A percentile compares a stretch with the other conserved stretches of the same genome.
Conservation (phyloP, 306 rosid genomes). For the Adenanthera pavonina region DNA sequence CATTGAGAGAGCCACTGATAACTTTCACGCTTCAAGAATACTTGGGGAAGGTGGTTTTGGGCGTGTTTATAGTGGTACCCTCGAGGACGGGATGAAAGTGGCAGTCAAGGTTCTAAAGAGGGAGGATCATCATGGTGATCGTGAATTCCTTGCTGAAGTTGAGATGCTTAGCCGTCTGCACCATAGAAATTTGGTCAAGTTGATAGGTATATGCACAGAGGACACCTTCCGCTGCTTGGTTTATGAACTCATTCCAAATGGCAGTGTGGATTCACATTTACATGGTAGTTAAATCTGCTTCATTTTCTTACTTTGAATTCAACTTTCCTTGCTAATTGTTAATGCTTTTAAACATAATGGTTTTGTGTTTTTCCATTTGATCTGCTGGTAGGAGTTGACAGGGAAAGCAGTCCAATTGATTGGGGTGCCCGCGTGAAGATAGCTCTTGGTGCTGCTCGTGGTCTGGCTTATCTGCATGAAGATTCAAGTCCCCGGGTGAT, state of each 20-base stretch:
- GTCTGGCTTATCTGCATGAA: conserved; percentile 92
- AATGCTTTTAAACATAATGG: conserved; percentile 30
- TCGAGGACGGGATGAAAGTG: conserved; percentile 80
- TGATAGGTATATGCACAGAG: conserved; percentile 91
- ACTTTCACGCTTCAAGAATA: conserved; percentile 68
- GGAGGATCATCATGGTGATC: conserved; percentile 96
- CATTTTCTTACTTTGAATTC: conserved; percentile 24
- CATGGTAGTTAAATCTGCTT: conserved; percentile 65
- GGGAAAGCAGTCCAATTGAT: conserved; percentile 69
- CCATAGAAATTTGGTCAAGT: conserved; percentile 92
- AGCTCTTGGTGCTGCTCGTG: conserved; percentile 97
- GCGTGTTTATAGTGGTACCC: conserved; percentile 78
- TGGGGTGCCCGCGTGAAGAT: conserved; percentile 87
- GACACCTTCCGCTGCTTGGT: conserved; percentile 78
- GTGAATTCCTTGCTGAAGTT: conserved; percentile 94
- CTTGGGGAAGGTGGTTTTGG: conserved; percentile 99
- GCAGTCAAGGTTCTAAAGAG: conserved; percentile 94
- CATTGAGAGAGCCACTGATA: conserved; percentile 76
- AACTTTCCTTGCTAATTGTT: conserved; percentile 13
- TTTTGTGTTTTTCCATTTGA: conserved; percentile 29
- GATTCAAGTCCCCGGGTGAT: conserved; percentile 98
- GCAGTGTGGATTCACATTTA: conserved; percentile 96
- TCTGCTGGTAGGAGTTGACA: conserved; percentile 69
- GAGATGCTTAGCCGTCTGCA: conserved; percentile 99
- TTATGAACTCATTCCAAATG: conserved; percentile 93